phyloP scores from a whole-genome alignment of 495 filamentous ascomycete species.

The Podospora conica region DNA sequence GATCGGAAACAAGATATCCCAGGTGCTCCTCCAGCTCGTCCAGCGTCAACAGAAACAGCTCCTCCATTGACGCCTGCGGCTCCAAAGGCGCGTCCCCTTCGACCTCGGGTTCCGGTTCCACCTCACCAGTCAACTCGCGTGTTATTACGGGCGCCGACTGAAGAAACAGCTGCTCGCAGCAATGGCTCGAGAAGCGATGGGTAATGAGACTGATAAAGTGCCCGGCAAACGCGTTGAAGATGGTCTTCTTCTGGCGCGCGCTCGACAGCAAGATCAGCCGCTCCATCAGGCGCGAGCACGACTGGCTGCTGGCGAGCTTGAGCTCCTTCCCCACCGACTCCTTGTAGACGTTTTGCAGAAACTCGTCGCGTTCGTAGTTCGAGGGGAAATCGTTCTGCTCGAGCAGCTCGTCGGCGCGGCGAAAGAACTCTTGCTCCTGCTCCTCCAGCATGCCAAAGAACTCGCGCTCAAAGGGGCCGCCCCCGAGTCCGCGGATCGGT shows the following conservation, averaged over 20 bases:
- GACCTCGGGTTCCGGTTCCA: conserved; percentile 22
- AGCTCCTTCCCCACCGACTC: conserved; percentile 89
- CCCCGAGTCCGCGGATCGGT: neutral
- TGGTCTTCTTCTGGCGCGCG: conserved; percentile 69
- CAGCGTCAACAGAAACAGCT: conserved; percentile 72
- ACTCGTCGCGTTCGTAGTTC: conserved; percentile 69
- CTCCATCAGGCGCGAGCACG: conserved; percentile 89
- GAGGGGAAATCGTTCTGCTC: conserved; percentile 79
- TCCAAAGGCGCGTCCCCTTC: conserved; percentile 32
- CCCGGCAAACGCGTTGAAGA: conserved; percentile 79
- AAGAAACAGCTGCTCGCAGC: conserved; percentile 88
- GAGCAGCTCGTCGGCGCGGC: conserved; percentile 76
- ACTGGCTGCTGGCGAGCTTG: conserved; percentile 92
- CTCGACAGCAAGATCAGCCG: conserved; percentile 77
- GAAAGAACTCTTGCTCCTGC: conserved; percentile 92
- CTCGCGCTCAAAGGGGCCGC: conserved; percentile 37
- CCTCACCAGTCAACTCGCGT: conserved; percentile 53
- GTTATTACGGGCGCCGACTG: conserved; percentile 72
- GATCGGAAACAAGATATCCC: conserved; percentile 76
- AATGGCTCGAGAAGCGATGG: conserved; percentile 94
- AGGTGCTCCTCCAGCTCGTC: conserved; percentile 79
- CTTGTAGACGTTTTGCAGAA: conserved; percentile 75
- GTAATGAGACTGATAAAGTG: conserved; percentile 86
- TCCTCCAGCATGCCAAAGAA: conserved; percentile 90
- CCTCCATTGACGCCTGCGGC: conserved; percentile 61